A percentile compares a stretch with the other conserved stretches of the same genome.
Evolutionary conservation across 225 moss, liverwort and hornwort genomes (phyloP).

Genomic region (Marchantia polymorpha): DNA sequence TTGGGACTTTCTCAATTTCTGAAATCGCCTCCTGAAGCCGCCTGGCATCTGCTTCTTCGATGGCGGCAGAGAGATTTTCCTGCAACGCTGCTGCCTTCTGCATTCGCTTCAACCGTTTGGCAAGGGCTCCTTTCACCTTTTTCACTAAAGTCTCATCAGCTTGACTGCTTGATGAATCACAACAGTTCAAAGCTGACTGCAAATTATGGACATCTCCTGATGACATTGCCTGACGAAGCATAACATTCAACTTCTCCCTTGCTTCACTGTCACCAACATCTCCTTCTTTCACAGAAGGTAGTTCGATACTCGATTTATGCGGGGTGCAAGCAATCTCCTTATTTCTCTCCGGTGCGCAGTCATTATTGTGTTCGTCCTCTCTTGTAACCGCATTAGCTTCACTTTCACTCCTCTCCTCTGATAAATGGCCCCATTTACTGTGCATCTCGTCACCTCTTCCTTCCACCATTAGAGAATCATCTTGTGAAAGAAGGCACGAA

Average conservation of each 20-base stretch:
- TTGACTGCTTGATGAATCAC: slow-evolving; percentile 2
- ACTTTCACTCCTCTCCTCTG: not conserved
- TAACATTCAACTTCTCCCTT: slow-evolving; percentile 7
- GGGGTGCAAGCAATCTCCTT: not conserved
- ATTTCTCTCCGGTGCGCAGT: not conserved
- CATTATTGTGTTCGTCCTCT: not conserved
- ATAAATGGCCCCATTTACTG: not conserved
- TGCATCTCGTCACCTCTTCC: not conserved
- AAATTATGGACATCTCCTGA: slow-evolving; percentile 18
- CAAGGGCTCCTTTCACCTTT: slow-evolving; percentile 18
- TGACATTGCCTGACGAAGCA: slow-evolving; percentile 15
- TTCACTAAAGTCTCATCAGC: slow-evolving; percentile 20
- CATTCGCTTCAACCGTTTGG: slow-evolving; percentile 21
- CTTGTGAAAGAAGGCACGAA: too few species aligned
- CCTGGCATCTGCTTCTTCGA: not conserved
- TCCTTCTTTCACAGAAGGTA: not conserved
- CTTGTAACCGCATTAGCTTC: not conserved
- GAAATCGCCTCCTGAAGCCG: slow-evolving; percentile 9
- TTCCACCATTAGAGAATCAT: not conserved
- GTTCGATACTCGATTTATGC: not conserved
- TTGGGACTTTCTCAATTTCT: slow-evolving; percentile 13
- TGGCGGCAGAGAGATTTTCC: slow-evolving; percentile 14
- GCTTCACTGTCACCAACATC: not conserved
- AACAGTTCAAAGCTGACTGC: slow-evolving; percentile 14
- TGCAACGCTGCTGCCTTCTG: slow-evolving; percentile 11